Base-by-base conservation (phyloP, 2,329 filamentous ascomycete genomes). In the Paecilomyces fulvus region DNA sequence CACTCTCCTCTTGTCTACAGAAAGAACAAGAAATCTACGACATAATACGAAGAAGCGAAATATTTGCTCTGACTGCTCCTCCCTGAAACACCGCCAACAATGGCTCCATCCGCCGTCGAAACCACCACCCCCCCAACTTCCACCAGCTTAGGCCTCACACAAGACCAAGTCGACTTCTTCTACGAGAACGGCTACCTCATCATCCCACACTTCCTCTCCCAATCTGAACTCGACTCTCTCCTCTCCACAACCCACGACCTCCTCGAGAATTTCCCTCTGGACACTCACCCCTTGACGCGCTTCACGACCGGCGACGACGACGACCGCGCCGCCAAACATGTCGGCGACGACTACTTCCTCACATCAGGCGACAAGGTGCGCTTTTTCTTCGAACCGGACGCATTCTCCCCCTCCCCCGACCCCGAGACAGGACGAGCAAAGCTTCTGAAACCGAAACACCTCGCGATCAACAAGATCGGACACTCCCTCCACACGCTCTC, bases 361-460 rank as follows among this genome's bases (percentile, higher is more conserved):
- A 81, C 80, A 1, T 94, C 88, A 2, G 91, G 90, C 59, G 89
- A 97, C 79, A 92, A 96, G 75, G 79, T 97, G 59, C 88, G 91
- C 58, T 97, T 95, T 81, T 97, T 97, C 81, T 95, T 97, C 73
- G 92, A 97, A 74, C 90, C 95, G 74, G 92, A 94, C 73, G 92
- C 92, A 61, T 92, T 96, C 71, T 61, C 63, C 28, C 49, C 65
- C 1, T 52, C 62, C 2, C 62, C 64, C 0, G 61, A 64, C 56
- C 61, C 65, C 1, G 79, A 86, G 65, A 63, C 77, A 9, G 66
- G 74, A 0, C 70, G 72, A 0, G 87, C 89, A 43, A 74, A 77
- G 1, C 83, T 97, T 3, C 77, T 76, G 10, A 91, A 92, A 64
- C 89, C 92, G 43, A 95, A 95, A 72, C 79, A 88, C 60, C 83